phyloP scores from a whole-genome alignment of 148 eudicot species.

The Fagopyrum tataricum region DNA sequence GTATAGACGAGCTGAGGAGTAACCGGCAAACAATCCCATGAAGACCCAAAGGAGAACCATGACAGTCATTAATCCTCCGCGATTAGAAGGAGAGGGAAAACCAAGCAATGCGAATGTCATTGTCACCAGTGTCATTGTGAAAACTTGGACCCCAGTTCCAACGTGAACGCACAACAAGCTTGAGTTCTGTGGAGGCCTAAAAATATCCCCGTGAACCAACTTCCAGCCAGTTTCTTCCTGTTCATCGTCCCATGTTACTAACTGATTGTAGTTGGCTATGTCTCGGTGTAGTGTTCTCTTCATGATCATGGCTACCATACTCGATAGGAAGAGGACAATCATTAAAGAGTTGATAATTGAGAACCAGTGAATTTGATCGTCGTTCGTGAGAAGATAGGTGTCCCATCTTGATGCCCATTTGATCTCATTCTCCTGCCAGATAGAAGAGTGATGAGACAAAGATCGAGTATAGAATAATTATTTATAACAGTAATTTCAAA shows the following conservation, averaged over 20 bases:
- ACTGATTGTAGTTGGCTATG: slow-evolving; percentile 46
- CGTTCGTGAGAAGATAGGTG: slow-evolving; percentile 42
- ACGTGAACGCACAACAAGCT: slow-evolving; percentile 40
- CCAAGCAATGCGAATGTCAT: slow-evolving; percentile 48
- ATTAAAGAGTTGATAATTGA: slow-evolving; percentile 43
- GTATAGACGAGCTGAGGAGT: slow-evolving; percentile 45
- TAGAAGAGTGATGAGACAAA: too few relatives aligned
- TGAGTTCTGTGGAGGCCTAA: slow-evolving; percentile 36
- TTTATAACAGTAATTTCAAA: not conserved
- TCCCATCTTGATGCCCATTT: slow-evolving; percentile 59
- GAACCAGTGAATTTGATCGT: slow-evolving; percentile 54
- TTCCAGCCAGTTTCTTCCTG: slow-evolving; percentile 55
- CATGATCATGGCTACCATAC: slow-evolving; percentile 55
- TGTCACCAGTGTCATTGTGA: slow-evolving; percentile 42
- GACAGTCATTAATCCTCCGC: slow-evolving; percentile 47
- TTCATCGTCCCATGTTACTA: slow-evolving; percentile 43
- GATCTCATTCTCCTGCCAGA: slow-evolving; percentile 34
- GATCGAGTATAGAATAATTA: not conserved
- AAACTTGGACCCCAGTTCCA: slow-evolving; percentile 45
- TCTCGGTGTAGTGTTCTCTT: slow-evolving; percentile 52
- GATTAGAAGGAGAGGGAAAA: slow-evolving; percentile 45
- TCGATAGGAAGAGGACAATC: slow-evolving; percentile 40
- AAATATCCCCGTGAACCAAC: slow-evolving; percentile 49
- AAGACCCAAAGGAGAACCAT: slow-evolving; percentile 50
- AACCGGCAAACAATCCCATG: slow-evolving; percentile 45